Conservation (phyloP, 768 basidiomycete genomes). For the Mycena metata region DNA sequence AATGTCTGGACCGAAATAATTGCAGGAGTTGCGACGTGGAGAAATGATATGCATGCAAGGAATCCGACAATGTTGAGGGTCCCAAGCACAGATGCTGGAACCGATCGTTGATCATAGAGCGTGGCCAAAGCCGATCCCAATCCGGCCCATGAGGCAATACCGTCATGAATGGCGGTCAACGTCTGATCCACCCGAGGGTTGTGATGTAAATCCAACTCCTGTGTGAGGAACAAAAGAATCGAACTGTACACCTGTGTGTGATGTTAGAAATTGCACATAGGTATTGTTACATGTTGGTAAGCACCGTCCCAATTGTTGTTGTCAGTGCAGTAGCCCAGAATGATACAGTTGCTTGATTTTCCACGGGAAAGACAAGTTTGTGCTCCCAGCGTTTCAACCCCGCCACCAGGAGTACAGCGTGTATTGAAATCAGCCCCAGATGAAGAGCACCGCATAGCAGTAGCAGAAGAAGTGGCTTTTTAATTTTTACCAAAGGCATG, state of each 20-base stretch:
- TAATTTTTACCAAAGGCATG: too few relatives aligned
- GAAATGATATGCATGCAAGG: too few relatives aligned
- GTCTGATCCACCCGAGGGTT: constrained; percentile 21
- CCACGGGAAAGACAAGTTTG: not conserved
- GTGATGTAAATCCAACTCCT: too few relatives aligned
- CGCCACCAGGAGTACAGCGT: not conserved
- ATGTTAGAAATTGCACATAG: not conserved
- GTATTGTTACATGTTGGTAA: not conserved
- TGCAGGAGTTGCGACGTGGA: too few relatives aligned
- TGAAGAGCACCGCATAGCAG: not conserved
- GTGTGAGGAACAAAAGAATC: not conserved
- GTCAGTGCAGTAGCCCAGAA: constrained; percentile 16
- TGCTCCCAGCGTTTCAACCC: constrained; percentile 1
- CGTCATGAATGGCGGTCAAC: not conserved
- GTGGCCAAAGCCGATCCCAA: not conserved
- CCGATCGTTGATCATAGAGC: too few relatives aligned
- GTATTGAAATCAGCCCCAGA: not conserved
- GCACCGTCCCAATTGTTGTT: constrained; percentile 6
- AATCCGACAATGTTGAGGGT: too few relatives aligned
- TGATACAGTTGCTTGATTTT: constrained; percentile 12
- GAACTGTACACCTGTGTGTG: not conserved
- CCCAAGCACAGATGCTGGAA: too few relatives aligned
- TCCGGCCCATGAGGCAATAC: not conserved
- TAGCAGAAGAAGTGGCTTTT: not conserved
- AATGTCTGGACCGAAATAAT: too few relatives aligned